Evolutionary conservation across 768 basidiomycete species (phyloP).

Genomic region (Collybia sordida): DNA sequence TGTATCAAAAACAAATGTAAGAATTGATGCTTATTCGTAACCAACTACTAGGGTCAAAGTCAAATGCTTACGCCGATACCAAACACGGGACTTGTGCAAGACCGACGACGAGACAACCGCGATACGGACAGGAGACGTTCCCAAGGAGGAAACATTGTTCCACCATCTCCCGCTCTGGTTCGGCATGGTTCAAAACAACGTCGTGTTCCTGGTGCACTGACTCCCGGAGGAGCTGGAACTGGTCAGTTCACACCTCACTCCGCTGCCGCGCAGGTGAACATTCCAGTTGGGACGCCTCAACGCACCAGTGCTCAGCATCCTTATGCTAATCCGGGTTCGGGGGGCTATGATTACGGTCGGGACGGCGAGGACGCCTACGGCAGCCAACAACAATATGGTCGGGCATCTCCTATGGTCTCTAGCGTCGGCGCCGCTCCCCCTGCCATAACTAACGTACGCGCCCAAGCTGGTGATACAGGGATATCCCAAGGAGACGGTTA

Average conservation of each 20-base stretch:
- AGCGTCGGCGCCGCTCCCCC: constrained; percentile 67
- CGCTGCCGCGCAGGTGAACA: constrained; percentile 71
- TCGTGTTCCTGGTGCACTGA: constrained; percentile 58
- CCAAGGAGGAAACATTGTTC: constrained; percentile 54
- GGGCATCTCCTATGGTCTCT: constrained; percentile 81
- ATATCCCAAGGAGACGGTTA: constrained; percentile 60
- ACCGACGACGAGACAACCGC: constrained; percentile 62
- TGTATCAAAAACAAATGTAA: neutral
- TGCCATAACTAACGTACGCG: constrained; percentile 71
- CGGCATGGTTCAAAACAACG: constrained; percentile 75
- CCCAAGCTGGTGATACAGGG: constrained; percentile 67
- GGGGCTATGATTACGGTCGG: constrained; percentile 57
- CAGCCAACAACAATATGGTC: constrained; percentile 64
- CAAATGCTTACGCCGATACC: constrained; percentile 68
- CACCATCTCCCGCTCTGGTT: constrained; percentile 78
- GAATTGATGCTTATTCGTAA: neutral
- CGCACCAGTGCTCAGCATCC: constrained; percentile 60
- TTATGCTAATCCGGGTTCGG: constrained; percentile 60
- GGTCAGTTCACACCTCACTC: constrained; percentile 72
- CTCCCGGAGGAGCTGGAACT: constrained; percentile 49
- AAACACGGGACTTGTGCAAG: constrained; percentile 47
- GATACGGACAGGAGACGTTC: constrained; percentile 66
- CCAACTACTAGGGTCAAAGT: constrained; percentile 53
- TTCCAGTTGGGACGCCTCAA: constrained; percentile 60
- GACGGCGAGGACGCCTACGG: constrained; percentile 52